Evolutionary conservation across 495 filamentous ascomycete species (phyloP).

Genomic region (Penicilliopsis zonata): DNA sequence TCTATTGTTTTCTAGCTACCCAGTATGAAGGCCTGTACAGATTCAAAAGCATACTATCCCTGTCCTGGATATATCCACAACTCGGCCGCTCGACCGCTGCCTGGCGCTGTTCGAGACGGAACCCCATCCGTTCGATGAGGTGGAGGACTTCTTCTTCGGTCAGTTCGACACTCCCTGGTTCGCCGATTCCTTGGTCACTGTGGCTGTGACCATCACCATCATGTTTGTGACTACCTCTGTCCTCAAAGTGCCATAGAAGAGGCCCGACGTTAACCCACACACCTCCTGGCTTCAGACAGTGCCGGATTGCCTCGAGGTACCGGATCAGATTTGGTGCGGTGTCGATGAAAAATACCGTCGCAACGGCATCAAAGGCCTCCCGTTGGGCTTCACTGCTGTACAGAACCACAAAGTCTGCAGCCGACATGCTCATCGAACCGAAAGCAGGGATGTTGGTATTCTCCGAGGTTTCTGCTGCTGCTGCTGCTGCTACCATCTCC

Average conservation of each 20-base stretch:
- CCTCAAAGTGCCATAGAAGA: slow-evolving; percentile 80
- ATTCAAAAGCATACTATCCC: slow-evolving; percentile 72
- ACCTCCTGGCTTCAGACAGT: slow-evolving; percentile 68
- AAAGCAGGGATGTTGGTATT: slow-evolving; percentile 6
- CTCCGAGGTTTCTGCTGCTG: background rate
- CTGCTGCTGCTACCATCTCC: slow-evolving; percentile 27
- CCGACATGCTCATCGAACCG: slow-evolving; percentile 67
- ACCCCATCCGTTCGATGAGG: slow-evolving; percentile 66
- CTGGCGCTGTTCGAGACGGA: slow-evolving; percentile 46
- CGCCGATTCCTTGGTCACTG: slow-evolving; percentile 46
- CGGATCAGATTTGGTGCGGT: slow-evolving; percentile 86
- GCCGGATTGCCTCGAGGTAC: slow-evolving; percentile 70
- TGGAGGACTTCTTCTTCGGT: slow-evolving; percentile 75
- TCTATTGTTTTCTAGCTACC: slow-evolving; percentile 60
- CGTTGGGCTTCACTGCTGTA: slow-evolving; percentile 50
- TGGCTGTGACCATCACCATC: slow-evolving; percentile 1
- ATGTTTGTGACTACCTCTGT: slow-evolving; percentile 28
- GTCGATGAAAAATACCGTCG: slow-evolving; percentile 91
- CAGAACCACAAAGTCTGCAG: slow-evolving; percentile 69
- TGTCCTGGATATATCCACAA: slow-evolving; percentile 77
- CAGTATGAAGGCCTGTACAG: slow-evolving; percentile 67
- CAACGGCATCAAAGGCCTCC: slow-evolving; percentile 65
- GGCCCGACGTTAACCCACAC: slow-evolving; percentile 86
- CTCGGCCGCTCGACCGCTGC: slow-evolving; percentile 31
- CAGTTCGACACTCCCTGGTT: slow-evolving; percentile 76